Evolutionary conservation across 805 yeast species (phyloP).

Genomic region (Saccharomyces mikatae): DNA sequence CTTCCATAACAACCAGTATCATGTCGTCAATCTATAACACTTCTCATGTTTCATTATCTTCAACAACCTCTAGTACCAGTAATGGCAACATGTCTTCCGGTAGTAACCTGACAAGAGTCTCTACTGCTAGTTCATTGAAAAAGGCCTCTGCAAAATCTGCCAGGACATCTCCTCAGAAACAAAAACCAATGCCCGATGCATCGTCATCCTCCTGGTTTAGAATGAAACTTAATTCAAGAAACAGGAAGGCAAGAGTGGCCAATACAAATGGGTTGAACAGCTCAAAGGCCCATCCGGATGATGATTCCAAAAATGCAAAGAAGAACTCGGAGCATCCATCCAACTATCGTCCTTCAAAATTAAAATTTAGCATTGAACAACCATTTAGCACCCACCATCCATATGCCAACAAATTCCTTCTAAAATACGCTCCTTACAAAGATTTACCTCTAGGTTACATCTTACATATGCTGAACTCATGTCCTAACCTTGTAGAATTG

Average conservation of each 20-base stretch:
- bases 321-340: neutral
- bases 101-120: neutral
- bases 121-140: neutral
- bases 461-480: constrained; percentile 57
- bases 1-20: constrained; percentile 25
- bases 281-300: neutral
- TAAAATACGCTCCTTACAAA: constrained; percentile 55
- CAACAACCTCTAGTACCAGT: constrained; percentile 7
- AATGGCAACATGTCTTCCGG: neutral
- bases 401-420: constrained; percentile 47
- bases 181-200: neutral
- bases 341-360: neutral
- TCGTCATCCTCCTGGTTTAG: neutral
- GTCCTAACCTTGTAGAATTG: constrained; percentile 50
- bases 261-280: neutral
- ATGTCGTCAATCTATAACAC: constrained; percentile 24
- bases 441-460: constrained; percentile 77
- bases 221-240: neutral
- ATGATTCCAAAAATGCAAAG: neutral
- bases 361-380: constrained; percentile 1
- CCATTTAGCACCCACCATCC: constrained; percentile 41
- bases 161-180: neutral
- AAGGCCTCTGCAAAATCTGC: neutral
- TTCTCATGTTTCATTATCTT: constrained; percentile 14
- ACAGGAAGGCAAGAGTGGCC: neutral